These are phyloP conservation scores for Aspergillus transmontanensis DNA, from an alignment of 2,329 filamentous ascomycete species.

Conservation along the genomic window DNA sequence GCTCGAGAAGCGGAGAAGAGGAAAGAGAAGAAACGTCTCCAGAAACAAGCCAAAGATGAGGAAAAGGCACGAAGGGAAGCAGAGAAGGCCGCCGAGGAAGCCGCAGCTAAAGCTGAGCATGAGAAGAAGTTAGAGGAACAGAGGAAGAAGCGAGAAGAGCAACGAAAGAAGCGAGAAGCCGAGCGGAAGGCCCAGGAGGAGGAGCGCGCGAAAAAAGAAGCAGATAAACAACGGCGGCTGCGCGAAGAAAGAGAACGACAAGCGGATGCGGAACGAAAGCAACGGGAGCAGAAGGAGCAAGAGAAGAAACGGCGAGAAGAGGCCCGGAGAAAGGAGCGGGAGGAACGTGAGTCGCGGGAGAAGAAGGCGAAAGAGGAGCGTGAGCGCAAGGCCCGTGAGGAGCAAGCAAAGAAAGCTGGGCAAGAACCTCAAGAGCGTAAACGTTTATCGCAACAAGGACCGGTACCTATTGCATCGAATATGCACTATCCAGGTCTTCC, in stretches of 20 bases:
- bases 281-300: constrained; percentile 74
- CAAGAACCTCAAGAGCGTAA: constrained; percentile 29
- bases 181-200: constrained; percentile 90
- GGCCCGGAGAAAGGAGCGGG: constrained; percentile 75
- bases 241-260: constrained; percentile 86
- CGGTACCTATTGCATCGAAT: constrained; percentile 57
- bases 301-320: constrained; percentile 77
- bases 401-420: constrained; percentile 50
- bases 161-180: constrained; percentile 85
- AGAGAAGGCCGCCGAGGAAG: constrained; percentile 85
- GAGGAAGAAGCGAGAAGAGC: constrained; percentile 81
- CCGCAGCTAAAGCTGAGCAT: constrained; percentile 73
- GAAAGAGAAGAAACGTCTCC: constrained; percentile 88
- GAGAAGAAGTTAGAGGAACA: constrained; percentile 79
- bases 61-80: constrained; percentile 86
- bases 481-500: constrained; percentile 54
- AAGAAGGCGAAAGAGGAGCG: constrained; percentile 65
- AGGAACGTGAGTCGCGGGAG: constrained; percentile 63
- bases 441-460: constrained; percentile 62
- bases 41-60: constrained; percentile 87
- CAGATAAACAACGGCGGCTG: constrained; percentile 75
- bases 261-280: constrained; percentile 81
- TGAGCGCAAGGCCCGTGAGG: constrained; percentile 55
- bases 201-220: constrained; percentile 80
- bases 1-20: constrained; percentile 91